Conservation (phyloP, 305 asterid genomes). For the Fraxinus velutina region DNA sequence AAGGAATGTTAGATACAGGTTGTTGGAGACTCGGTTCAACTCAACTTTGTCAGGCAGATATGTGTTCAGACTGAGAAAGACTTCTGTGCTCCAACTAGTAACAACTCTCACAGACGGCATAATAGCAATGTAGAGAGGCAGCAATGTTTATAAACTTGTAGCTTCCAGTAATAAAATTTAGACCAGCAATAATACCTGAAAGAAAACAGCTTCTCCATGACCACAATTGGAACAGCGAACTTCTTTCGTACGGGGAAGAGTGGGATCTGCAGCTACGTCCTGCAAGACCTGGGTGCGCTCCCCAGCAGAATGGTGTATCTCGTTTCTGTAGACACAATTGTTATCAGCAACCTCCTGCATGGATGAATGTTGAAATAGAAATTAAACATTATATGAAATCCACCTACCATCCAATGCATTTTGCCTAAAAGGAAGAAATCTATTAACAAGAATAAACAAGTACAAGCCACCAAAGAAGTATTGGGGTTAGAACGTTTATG, state of each 20-base stretch:
- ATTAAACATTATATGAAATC: background rate
- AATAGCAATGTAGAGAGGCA: background rate
- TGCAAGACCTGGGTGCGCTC: conserved; percentile 90
- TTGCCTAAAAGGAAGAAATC: background rate
- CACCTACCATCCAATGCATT: background rate
- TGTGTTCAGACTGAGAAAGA: background rate
- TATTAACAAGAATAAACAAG: background rate
- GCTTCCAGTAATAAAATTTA: background rate
- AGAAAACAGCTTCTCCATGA: conserved; percentile 98
- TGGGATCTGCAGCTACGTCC: conserved; percentile 97
- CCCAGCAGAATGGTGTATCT: conserved; percentile 81
- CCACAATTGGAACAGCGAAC: conserved; percentile 79
- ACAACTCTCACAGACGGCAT: background rate
- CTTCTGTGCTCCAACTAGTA: background rate
- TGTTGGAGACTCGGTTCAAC: background rate
- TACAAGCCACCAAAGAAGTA: background rate
- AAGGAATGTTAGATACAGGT: background rate
- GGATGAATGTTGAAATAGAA: background rate
- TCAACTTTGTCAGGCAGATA: background rate
- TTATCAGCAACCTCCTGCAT: conserved; percentile 84
- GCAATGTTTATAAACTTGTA: background rate
- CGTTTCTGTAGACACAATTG: conserved; percentile 85
- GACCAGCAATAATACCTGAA: conserved; percentile 53
- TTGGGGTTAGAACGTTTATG: background rate
- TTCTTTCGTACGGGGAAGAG: conserved; percentile 90